A percentile compares a stretch with the other conserved stretches of the same genome.
These are phyloP conservation scores for Pseudocercospora macadamiae DNA, from an alignment of 2,329 filamentous ascomycete species.

Conservation along the genomic window DNA sequence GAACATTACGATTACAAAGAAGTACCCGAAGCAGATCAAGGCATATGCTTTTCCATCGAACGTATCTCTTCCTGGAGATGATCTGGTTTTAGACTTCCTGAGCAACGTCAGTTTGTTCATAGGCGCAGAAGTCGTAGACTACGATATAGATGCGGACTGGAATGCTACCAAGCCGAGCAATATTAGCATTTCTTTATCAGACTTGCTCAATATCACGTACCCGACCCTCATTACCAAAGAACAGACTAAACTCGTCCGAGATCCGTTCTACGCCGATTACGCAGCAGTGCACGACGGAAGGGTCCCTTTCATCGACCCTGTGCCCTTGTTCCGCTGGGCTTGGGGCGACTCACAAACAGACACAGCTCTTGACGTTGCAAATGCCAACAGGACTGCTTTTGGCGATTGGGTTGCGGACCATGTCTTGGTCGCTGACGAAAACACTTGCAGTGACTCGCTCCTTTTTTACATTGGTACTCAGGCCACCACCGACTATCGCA, in stretches of 20 bases:
- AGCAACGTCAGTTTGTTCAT: conserved; percentile 49
- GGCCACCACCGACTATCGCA: conserved; percentile 49
- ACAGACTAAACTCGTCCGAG: conserved; percentile 50
- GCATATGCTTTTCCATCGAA: conserved; percentile 49
- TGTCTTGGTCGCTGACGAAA: conserved; percentile 46
- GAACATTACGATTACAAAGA: conserved; percentile 48
- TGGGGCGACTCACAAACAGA: conserved; percentile 49
- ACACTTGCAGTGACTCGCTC: conserved; percentile 55
- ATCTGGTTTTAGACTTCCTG: conserved; percentile 48
- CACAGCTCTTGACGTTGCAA: conserved; percentile 45
- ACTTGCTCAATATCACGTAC: conserved; percentile 51
- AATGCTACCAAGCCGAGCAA: conserved; percentile 38
- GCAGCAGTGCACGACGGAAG: conserved; percentile 50
- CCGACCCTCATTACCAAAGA: conserved; percentile 52
- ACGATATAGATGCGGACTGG: conserved; percentile 44
- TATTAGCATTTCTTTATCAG: conserved; percentile 37
- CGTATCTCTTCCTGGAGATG: conserved; percentile 41
- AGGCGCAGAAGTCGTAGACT: conserved; percentile 41
- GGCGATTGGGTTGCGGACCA: conserved; percentile 52
- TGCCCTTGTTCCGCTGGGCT: conserved; percentile 52
- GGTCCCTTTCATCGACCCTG: conserved; percentile 54
- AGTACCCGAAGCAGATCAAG: conserved; percentile 48
- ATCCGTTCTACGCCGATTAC: conserved; percentile 56
- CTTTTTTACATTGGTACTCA: conserved; percentile 52
- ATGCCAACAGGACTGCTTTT: conserved; percentile 56